Conservation (phyloP, 2,329 filamentous ascomycete species). For the Neurospora crassa region DNA sequence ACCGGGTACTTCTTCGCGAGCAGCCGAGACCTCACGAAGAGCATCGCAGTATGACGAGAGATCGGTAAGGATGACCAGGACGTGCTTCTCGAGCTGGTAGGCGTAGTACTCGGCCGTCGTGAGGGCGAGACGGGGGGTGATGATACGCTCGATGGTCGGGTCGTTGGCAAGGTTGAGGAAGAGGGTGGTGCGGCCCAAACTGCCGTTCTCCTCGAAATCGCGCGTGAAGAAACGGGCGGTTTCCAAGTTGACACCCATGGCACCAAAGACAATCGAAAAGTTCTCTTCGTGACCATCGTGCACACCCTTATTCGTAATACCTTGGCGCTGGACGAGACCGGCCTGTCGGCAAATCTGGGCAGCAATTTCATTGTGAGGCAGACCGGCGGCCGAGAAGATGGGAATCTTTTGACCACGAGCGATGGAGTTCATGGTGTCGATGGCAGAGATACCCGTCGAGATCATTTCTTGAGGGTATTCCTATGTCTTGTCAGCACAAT, state of each 20-base stretch:
- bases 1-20: constrained; percentile 96
- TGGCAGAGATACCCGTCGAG: constrained; percentile 96
- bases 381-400: constrained; percentile 96
- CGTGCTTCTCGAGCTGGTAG: constrained; percentile 99
- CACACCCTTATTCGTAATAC: constrained; percentile 80
- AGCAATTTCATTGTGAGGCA: constrained; percentile 98
- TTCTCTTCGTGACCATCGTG: constrained; percentile 98
- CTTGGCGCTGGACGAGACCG: constrained; percentile 71
- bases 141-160: constrained; percentile 99
- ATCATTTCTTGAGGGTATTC: constrained; percentile 99
- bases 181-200: constrained; percentile 90
- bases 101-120: constrained; percentile 99
- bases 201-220: constrained; percentile 98
- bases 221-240: constrained; percentile 96
- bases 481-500: constrained; percentile 33
- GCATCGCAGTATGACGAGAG: constrained; percentile 97
- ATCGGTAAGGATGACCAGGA: constrained; percentile 96
- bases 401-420: constrained; percentile 99
- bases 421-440: constrained; percentile 97
- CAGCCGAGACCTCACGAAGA: constrained; percentile 94
- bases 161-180: constrained; percentile 99
- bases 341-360: constrained; percentile 98
- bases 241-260: constrained; percentile 99
- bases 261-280: constrained; percentile 98
- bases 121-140: constrained; percentile 93